Conservation (phyloP, 1,284 basidiomycete genomes). For the Garcileccinum viscosum region DNA sequence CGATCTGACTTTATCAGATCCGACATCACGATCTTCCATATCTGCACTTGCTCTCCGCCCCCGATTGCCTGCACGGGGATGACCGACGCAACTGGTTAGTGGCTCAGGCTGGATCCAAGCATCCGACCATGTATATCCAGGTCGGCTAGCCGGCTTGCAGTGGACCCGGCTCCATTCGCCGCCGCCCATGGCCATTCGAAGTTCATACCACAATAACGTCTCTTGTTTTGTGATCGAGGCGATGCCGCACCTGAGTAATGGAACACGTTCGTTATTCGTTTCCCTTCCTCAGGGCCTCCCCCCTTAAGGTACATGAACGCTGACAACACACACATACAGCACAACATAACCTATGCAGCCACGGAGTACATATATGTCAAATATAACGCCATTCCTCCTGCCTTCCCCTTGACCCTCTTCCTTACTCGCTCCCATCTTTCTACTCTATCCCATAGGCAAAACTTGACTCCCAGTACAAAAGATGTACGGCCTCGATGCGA, state of each 20-base stretch:
- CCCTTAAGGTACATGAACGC: not conserved
- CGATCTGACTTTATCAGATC: not conserved
- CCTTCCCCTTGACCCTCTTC: not conserved
- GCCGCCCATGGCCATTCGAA: not conserved
- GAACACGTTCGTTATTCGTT: not conserved
- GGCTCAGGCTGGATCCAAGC: not conserved
- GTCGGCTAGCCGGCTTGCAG: not conserved
- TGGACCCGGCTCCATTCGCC: not conserved
- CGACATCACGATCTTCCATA: not conserved
- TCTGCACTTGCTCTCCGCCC: not conserved
- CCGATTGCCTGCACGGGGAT: not conserved
- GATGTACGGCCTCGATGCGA: constrained; percentile 19
- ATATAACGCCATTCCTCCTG: not conserved
- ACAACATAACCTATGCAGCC: not conserved
- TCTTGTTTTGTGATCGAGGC: not conserved
- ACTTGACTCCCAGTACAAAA: not conserved
- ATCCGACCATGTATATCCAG: not conserved
- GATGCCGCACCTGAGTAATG: not conserved
- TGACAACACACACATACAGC: not conserved
- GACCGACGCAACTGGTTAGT: not conserved
- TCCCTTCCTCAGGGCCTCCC: not conserved
- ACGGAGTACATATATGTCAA: not conserved
- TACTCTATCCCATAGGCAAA: not conserved
- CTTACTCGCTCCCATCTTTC: not conserved
- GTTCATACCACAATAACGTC: not conserved